Conservation (phyloP, 2,329 filamentous ascomycete species). For the Bipolaris cookei region DNA sequence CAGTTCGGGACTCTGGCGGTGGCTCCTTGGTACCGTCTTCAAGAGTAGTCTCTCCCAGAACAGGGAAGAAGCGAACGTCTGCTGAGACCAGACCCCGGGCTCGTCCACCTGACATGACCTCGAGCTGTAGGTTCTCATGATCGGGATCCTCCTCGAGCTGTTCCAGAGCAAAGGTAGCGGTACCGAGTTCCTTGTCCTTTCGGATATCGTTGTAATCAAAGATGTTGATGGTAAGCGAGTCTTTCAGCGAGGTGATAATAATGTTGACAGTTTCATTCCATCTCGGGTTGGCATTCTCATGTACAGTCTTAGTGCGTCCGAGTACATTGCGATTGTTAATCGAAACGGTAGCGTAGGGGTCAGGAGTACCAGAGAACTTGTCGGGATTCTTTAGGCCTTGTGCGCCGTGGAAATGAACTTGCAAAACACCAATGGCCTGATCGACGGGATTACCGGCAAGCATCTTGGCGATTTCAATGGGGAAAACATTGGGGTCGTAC, state of each 20-base stretch:
- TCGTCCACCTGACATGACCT: conserved; percentile 84
- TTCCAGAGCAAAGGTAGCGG: conserved; percentile 84
- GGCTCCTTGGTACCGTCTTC: conserved; percentile 80
- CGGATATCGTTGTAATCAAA: conserved; percentile 95
- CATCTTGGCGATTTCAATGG: conserved; percentile 98
- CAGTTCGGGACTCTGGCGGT: conserved; percentile 86
- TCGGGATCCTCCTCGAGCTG: conserved; percentile 77
- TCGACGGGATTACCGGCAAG: conserved; percentile 91
- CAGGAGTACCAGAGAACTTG: conserved; percentile 88
- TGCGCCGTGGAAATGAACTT: conserved; percentile 88
- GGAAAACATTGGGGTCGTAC: conserved; percentile 97
- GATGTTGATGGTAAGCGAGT: conserved; percentile 81
- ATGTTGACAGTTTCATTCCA: conserved; percentile 99
- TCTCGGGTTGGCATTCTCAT: conserved; percentile 82
- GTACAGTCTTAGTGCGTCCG: conserved; percentile 85
- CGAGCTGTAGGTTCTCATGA: conserved; percentile 83
- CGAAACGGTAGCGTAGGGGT: conserved; percentile 86
- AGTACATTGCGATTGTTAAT: conserved; percentile 83
- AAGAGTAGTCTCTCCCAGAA: conserved; percentile 74
- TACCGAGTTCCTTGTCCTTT: conserved; percentile 94
- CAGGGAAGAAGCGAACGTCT: conserved; percentile 94
- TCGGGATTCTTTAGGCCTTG: conserved; percentile 94
- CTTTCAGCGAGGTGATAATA: conserved; percentile 88
- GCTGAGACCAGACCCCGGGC: conserved; percentile 77
- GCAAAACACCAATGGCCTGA: conserved; percentile 92